Conservation (phyloP, 495 filamentous ascomycete genomes). For the Elasticomyces elasticus region DNA sequence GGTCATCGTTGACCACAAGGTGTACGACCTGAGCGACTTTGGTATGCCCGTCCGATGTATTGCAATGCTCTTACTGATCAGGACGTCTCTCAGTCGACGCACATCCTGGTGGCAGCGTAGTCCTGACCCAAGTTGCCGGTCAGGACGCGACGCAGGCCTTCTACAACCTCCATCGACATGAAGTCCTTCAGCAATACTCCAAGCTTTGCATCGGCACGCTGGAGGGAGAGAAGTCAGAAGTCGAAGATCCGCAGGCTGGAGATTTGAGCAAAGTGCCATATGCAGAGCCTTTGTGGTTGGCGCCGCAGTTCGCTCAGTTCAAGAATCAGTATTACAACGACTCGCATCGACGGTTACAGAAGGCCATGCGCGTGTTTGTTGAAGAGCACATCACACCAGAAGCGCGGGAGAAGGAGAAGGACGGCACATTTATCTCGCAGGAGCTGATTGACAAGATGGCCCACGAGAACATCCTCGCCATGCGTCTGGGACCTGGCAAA, state of each 20-base stretch:
- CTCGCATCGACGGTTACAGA: constrained; percentile 59
- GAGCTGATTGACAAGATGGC: constrained; percentile 71
- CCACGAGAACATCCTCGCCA: constrained; percentile 60
- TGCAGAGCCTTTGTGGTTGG: constrained; percentile 71
- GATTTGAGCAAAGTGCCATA: constrained; percentile 69
- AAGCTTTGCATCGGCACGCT: constrained; percentile 68
- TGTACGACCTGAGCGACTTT: constrained; percentile 90
- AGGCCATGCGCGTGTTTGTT: constrained; percentile 63
- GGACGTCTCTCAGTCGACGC: constrained; percentile 56
- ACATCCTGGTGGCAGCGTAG: constrained; percentile 63
- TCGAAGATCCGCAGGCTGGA: constrained; percentile 59
- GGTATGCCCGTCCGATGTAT: background rate
- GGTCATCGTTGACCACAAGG: constrained; percentile 77
- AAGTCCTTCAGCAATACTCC: constrained; percentile 70
- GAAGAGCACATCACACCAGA: constrained; percentile 62
- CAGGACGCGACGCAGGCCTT: constrained; percentile 79
- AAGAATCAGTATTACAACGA: constrained; percentile 77
- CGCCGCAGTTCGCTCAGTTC: constrained; percentile 67
- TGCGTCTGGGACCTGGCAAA: constrained; percentile 76
- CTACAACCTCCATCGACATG: constrained; percentile 88
- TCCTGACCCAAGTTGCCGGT: constrained; percentile 76
- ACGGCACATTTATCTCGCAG: constrained; percentile 65
- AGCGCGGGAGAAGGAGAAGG: constrained; percentile 66
- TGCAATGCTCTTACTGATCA: background rate
- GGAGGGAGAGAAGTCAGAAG: constrained; percentile 61